These are phyloP conservation scores for Usnea hakonensis DNA, from an alignment of 495 filamentous ascomycete genomes.

Conservation along the genomic window DNA sequence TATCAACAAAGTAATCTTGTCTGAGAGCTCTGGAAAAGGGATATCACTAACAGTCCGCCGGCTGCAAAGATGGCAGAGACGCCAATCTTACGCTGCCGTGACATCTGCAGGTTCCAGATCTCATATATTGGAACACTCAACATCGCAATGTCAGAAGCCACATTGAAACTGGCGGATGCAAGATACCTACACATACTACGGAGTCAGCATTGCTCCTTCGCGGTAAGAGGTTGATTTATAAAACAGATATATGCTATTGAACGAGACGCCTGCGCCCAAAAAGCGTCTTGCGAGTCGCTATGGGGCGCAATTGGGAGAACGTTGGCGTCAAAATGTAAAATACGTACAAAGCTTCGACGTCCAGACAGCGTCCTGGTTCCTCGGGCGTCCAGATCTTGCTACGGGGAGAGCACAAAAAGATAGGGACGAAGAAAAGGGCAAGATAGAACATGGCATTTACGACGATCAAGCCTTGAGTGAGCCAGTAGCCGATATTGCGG, in stretches of 20 bases:
- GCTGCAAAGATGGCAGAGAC: slow-evolving; percentile 13
- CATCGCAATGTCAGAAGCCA: slow-evolving; percentile 16
- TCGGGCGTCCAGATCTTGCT: slow-evolving; percentile 17
- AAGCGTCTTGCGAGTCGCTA: no score
- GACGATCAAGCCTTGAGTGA: slow-evolving; percentile 15
- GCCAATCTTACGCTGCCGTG: slow-evolving; percentile 14
- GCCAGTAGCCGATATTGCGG: slow-evolving; percentile 17
- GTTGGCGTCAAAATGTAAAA: no score
- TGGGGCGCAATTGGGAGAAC: no score
- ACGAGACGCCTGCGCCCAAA: no score
- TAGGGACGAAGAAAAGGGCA: slow-evolving; percentile 16
- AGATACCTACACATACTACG: no score
- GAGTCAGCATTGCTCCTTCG: no score
- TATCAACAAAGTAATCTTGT: background rate
- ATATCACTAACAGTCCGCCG: slow-evolving; percentile 15
- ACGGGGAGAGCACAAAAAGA: slow-evolving; percentile 20
- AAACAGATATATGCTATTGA: no score
- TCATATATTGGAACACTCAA: slow-evolving; percentile 16
- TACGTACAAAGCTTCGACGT: slow-evolving; percentile 12
- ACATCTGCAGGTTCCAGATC: slow-evolving; percentile 23
- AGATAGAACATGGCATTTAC: slow-evolving; percentile 16
- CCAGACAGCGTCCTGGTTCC: slow-evolving; percentile 16
- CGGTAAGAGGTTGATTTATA: no score
- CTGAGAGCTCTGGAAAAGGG: background rate
- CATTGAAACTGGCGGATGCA: slow-evolving; percentile 13